Evolutionary conservation across 2,329 filamentous ascomycete genomes (phyloP).

Genomic region (Penicillium sp.): DNA sequence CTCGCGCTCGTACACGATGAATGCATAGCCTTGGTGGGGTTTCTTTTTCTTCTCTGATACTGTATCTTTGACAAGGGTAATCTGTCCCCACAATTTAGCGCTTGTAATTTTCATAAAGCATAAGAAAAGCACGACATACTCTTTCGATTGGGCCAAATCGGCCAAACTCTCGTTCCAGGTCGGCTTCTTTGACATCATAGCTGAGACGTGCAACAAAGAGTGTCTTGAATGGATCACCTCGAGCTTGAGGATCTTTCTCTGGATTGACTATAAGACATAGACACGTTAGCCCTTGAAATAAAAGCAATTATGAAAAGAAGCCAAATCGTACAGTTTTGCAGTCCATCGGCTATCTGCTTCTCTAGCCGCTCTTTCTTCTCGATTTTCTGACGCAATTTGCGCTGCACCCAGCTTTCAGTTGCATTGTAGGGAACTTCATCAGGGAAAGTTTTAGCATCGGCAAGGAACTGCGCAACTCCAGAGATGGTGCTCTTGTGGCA

Average conservation of each 20-base stretch:
- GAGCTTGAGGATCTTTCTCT: conserved; percentile 77
- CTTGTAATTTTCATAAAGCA: neutral
- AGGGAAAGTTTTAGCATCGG: conserved; percentile 72
- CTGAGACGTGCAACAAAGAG: conserved; percentile 86
- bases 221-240: conserved; percentile 92
- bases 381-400: conserved; percentile 74
- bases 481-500: conserved; percentile 70
- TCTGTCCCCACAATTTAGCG: conserved; percentile 53
- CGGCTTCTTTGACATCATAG: conserved; percentile 84
- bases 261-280: conserved; percentile 65
- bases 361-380: conserved; percentile 73
- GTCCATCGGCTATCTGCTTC: conserved; percentile 61
- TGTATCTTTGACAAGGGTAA: conserved; percentile 80
- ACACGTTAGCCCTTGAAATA: conserved; percentile 6
- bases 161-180: conserved; percentile 89
- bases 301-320: neutral
- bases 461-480: conserved; percentile 72
- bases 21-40: conserved; percentile 85
- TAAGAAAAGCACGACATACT: conserved; percentile 51
- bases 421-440: conserved; percentile 72
- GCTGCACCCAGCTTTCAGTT: conserved; percentile 90
- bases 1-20: conserved; percentile 94
- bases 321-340: conserved; percentile 59
- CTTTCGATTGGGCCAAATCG: conserved; percentile 92
- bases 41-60: conserved; percentile 69